phyloP scores from a whole-genome alignment of 768 basidiomycete genomes.

The Rhizopogon vesiculosus region DNA sequence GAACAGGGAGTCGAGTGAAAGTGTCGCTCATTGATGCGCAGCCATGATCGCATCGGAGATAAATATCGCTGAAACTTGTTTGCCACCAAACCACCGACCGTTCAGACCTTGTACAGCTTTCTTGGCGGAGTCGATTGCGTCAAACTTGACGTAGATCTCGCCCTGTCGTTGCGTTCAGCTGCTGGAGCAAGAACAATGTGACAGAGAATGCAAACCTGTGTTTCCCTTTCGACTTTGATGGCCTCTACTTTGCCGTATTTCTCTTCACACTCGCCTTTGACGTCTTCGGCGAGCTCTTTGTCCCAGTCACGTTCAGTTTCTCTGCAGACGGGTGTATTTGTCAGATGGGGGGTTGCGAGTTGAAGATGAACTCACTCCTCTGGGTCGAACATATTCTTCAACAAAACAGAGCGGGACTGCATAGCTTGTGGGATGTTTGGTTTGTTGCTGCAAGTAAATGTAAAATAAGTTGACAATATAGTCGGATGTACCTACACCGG shows the following conservation, averaged over 20 bases:
- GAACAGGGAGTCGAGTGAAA: slow-evolving; percentile 20
- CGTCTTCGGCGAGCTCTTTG: slow-evolving; percentile 91
- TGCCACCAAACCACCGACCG: slow-evolving; percentile 95
- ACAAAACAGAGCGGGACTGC: slow-evolving; percentile 83
- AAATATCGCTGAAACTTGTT: slow-evolving; percentile 80
- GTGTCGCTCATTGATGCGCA: slow-evolving; percentile 63
- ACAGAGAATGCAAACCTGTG: slow-evolving; percentile 57
- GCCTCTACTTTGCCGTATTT: slow-evolving; percentile 87
- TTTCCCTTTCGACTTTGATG: slow-evolving; percentile 93
- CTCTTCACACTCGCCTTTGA: slow-evolving; percentile 87
- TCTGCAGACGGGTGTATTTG: slow-evolving; percentile 34
- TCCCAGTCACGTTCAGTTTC: slow-evolving; percentile 98
- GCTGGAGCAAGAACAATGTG: not conserved
- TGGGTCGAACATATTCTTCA: slow-evolving; percentile 98
- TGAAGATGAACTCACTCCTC: slow-evolving; percentile 65
- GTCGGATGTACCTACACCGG: slow-evolving; percentile 46
- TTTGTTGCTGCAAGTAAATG: slow-evolving; percentile 44
- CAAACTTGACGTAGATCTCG: slow-evolving; percentile 96
- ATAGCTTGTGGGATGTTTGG: slow-evolving; percentile 80
- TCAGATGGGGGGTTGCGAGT: not conserved
- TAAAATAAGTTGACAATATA: slow-evolving; percentile 11
- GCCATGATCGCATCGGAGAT: slow-evolving; percentile 94
- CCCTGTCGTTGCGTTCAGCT: slow-evolving; percentile 50
- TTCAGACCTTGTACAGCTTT: slow-evolving; percentile 87
- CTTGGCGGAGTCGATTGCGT: slow-evolving; percentile 70